phyloP scores from a whole-genome alignment of 1,284 basidiomycete species.

The Violaceomyces palustris region DNA sequence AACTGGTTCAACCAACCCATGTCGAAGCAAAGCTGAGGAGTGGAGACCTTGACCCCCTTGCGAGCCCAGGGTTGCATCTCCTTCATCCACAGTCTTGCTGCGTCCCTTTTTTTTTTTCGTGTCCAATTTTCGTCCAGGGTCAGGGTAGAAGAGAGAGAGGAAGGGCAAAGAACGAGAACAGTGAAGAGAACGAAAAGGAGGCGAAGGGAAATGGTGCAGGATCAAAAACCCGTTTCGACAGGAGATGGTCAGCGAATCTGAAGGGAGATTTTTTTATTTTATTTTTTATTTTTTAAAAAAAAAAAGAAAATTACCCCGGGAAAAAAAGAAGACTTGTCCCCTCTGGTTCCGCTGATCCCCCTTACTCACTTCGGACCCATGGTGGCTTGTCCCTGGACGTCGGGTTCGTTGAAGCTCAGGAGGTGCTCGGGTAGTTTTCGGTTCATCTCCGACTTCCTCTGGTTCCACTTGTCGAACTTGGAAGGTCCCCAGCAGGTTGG shows the following conservation, averaged over 20 bases:
- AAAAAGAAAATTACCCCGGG: neutral
- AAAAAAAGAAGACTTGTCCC: neutral
- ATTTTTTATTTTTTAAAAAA: too few relatives aligned
- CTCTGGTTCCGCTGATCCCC: neutral
- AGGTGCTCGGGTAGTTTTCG: constrained; percentile 18
- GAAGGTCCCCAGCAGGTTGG: constrained; percentile 45
- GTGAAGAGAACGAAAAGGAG: too few relatives aligned
- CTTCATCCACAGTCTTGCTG: constrained; percentile 37
- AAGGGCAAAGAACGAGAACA: too few relatives aligned
- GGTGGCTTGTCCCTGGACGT: constrained; percentile 37
- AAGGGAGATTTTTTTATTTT: too few relatives aligned
- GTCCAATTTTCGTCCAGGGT: too few relatives aligned
- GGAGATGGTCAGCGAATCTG: too few relatives aligned
- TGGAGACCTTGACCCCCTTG: constrained; percentile 37
- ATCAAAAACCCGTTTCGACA: too few relatives aligned
- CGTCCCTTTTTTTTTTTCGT: too few relatives aligned
- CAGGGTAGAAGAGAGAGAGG: neutral
- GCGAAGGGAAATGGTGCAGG: too few relatives aligned
- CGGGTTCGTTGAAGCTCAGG: constrained; percentile 47
- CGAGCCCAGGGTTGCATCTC: constrained; percentile 41
- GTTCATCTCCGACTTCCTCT: constrained; percentile 27
- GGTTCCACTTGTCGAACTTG: constrained; percentile 32
- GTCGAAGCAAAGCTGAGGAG: constrained; percentile 48
- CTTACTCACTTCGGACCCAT: constrained; percentile 27
- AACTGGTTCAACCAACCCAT: constrained; percentile 44